phyloP scores from a whole-genome alignment of 768 basidiomycete species.

The Mrakia frigida region DNA sequence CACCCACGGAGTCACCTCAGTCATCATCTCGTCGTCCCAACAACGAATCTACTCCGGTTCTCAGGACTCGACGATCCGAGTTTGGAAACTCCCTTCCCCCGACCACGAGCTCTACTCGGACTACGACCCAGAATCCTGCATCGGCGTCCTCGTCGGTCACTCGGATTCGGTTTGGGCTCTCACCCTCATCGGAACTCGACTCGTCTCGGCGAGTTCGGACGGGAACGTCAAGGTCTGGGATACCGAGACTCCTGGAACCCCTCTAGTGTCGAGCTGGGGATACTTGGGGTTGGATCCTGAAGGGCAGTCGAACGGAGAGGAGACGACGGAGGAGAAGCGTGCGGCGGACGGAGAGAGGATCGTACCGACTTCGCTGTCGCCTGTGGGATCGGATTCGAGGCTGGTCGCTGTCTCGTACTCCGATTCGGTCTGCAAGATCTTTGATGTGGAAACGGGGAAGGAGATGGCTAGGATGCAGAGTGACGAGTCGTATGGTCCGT shows the following conservation, averaged over 20 bases:
- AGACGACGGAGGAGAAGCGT: slow-evolving; percentile 35
- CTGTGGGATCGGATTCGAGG: slow-evolving; percentile 73
- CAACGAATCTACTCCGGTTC: slow-evolving; percentile 84
- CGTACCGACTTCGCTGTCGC: slow-evolving; percentile 77
- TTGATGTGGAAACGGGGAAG: slow-evolving; percentile 82
- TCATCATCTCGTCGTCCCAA: slow-evolving; percentile 56
- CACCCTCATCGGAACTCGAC: slow-evolving; percentile 63
- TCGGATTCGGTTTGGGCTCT: slow-evolving; percentile 97
- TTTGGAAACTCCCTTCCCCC: slow-evolving; percentile 75
- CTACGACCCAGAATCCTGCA: slow-evolving; percentile 70
- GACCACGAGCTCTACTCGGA: slow-evolving; percentile 82
- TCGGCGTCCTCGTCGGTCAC: slow-evolving; percentile 80
- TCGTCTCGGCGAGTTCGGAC: slow-evolving; percentile 87
- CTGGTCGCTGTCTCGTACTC: slow-evolving; percentile 86
- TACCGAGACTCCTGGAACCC: slow-evolving; percentile 51
- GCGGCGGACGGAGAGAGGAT: slow-evolving; percentile 5
- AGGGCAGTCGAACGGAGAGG: slow-evolving; percentile 50
- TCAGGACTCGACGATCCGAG: slow-evolving; percentile 83
- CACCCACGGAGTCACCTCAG: slow-evolving; percentile 76
- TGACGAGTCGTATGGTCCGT: slow-evolving; percentile 44
- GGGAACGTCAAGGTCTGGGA: slow-evolving; percentile 47
- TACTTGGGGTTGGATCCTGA: slow-evolving; percentile 62
- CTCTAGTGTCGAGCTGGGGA: slow-evolving; percentile 71
- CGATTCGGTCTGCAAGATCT: slow-evolving; percentile 82
- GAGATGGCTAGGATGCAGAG: slow-evolving; percentile 57